Evolutionary conservation across 345 rosid species (phyloP), one percentile per base, ranked within the genome.

Genomic region (Chamaenerion angustifolium): DNA sequence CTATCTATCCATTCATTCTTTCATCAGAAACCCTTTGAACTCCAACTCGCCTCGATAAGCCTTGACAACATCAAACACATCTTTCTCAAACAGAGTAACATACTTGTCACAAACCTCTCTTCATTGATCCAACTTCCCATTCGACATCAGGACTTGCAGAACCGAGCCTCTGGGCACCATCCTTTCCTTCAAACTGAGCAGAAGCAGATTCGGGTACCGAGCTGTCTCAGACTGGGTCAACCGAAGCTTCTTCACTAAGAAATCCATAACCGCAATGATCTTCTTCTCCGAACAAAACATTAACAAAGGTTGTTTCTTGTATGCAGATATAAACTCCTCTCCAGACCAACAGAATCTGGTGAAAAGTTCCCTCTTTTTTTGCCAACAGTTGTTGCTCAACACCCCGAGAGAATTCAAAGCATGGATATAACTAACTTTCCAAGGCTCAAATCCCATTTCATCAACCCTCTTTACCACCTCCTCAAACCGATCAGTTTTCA

Each of bases 281-380:
- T 69, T 69, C 42, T 54, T 47, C 40, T 40, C 49, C 0, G 74
- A 64, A 27, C 41, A 15, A 12, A 19, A 11, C 64, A 64, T 54
- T 6, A 61, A 2, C 10, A 57, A 4, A 2, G 74, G 67, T 10
- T 69, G 64, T 7, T 3, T 10, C 61, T 27, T 57, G 52, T 64
- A 65, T 6, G 74, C 74, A 11, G 56, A 56, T 4, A n/a, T 5
- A 25, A 69, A 69, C 25, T 57, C 58, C 4, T 21, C 27, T 17
- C 60, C 66, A 8, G 69, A 69, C 74, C 64, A 69, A 14, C 69
- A 66, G 54, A 52, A 57, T 46, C 66, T 61, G 52, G 37, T 19
- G 10, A 64, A 27, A 15, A 43, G 40, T 42, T 64, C 61, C 57
- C 44, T 60, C 53, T 69, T 69, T 12, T 31, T 45, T n/a, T 54